A percentile compares a stretch with the other conserved stretches of the same genome.
phyloP scores from a whole-genome alignment of 2,329 filamentous ascomycete species.

The Fusarium torulosum region DNA sequence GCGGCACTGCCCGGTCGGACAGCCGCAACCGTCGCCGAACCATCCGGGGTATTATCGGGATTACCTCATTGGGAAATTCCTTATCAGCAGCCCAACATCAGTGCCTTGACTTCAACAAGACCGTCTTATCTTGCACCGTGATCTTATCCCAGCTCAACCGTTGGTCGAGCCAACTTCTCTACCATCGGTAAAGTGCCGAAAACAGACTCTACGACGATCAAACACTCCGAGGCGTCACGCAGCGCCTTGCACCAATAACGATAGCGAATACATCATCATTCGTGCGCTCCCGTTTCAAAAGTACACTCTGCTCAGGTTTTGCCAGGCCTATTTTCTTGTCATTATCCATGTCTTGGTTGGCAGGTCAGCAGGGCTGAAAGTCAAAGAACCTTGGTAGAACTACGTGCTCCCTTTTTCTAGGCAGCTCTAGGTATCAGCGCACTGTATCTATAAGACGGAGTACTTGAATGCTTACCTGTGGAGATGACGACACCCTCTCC shows the following conservation, averaged over 20 bases:
- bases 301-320: not conserved
- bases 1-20: no score
- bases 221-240: conserved; percentile 20
- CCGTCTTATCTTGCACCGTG: conserved; percentile 15
- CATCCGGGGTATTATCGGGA: conserved; percentile 31
- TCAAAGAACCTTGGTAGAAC: conserved; percentile 36
- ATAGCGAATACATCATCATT: conserved; percentile 9
- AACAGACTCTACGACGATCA: conserved; percentile 15
- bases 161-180: conserved; percentile 11
- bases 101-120: not conserved
- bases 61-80: conserved; percentile 2
- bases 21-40: conserved; percentile 2
- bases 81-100: conserved; percentile 13
- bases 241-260: conserved; percentile 2
- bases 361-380: conserved; percentile 30
- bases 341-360: conserved; percentile 4
- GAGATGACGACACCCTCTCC: conserved; percentile 44
- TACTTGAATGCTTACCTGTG: not conserved
- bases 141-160: not conserved
- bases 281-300: conserved; percentile 12
- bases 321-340: conserved; percentile 8
- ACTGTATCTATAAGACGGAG: not conserved
- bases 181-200: conserved; percentile 14
- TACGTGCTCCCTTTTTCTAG: conserved; percentile 8
- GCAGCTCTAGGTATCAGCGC: conserved; percentile 23